Conservation (phyloP, 2,329 filamentous ascomycete genomes). For the Blumeriella jaapii region DNA sequence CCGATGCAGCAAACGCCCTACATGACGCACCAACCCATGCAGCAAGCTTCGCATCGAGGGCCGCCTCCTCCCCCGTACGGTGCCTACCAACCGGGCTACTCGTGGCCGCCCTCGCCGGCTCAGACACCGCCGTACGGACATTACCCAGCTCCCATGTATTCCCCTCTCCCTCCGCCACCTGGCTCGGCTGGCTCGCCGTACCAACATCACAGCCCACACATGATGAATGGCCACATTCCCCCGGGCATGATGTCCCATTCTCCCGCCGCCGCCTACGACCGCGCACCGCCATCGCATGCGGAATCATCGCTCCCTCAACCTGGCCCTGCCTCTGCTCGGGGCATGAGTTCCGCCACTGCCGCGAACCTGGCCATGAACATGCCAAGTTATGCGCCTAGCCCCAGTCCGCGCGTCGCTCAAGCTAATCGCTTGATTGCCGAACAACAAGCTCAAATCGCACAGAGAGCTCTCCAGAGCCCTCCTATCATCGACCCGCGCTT, state of each 20-base stretch:
- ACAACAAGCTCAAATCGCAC: conserved; percentile 26
- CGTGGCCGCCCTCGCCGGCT: conserved; percentile 45
- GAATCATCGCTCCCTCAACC: conserved; percentile 27
- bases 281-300: conserved; percentile 26
- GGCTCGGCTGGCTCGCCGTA: conserved; percentile 23
- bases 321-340: conserved; percentile 19
- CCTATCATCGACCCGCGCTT: conserved; percentile 23
- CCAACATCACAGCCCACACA: conserved; percentile 23
- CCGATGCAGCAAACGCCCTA: conserved; percentile 46
- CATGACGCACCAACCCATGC: conserved; percentile 31
- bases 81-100: conserved; percentile 32
- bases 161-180: conserved; percentile 27
- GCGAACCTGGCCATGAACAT: conserved; percentile 18
- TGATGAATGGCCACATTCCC: conserved; percentile 12
- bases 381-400: conserved; percentile 26
- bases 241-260: conserved; percentile 10
- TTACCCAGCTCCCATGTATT: conserved; percentile 29
- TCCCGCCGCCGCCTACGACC: conserved; percentile 25
- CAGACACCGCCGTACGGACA: conserved; percentile 39
- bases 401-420: conserved; percentile 31
- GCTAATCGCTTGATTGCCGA: conserved; percentile 26
- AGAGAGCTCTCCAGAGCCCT: conserved; percentile 19
- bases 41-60: conserved; percentile 28
- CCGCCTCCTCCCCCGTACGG: conserved; percentile 31
- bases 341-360: conserved; percentile 21